Evolutionary conservation across 495 filamentous ascomycete species (phyloP).

Genomic region (Penicillium psychrofluorescens): DNA sequence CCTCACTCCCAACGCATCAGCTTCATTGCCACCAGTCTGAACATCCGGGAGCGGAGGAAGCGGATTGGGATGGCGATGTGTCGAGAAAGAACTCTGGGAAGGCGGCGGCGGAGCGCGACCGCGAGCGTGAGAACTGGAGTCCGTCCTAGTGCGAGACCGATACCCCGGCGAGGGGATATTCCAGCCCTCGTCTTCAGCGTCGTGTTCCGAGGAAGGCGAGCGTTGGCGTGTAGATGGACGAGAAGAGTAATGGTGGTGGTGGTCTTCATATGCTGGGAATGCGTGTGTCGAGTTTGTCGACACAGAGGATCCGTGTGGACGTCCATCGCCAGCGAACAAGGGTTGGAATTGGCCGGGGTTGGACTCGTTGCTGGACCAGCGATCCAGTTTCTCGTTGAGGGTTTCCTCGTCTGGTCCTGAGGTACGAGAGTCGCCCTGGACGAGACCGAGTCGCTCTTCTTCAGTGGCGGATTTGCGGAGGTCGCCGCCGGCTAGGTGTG

Average conservation of each 20-base stretch:
- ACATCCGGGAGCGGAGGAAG: conserved; percentile 21
- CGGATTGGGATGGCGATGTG: conserved; percentile 20
- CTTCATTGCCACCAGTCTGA: background rate
- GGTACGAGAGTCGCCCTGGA: conserved; percentile 57
- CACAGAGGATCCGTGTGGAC: conserved; percentile 19
- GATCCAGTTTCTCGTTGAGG: conserved; percentile 26
- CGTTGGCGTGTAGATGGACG: conserved; percentile 9
- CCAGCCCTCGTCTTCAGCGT: conserved; percentile 4
- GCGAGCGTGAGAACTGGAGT: conserved; percentile 11
- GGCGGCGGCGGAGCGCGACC: conserved; percentile 15
- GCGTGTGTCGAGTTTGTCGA: conserved; percentile 26
- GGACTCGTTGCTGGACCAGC: conserved; percentile 23
- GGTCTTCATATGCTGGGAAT: conserved; percentile 28
- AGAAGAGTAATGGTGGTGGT: conserved; percentile 4
- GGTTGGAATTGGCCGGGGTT: conserved; percentile 12
- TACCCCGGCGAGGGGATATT: background rate
- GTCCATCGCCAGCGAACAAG: conserved; percentile 5
- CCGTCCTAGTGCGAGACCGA: conserved; percentile 13
- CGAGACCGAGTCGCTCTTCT: conserved; percentile 82
- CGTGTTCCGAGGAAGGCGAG: conserved; percentile 3
- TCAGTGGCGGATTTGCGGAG: conserved; percentile 57
- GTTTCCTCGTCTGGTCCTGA: conserved; percentile 14
- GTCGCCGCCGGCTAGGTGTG: conserved; percentile 24
- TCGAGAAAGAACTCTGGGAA: conserved; percentile 19
- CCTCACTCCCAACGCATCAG: conserved; percentile 5